Base-by-base conservation (phyloP, 495 filamentous ascomycete genomes). In the Penicillium macrosclerotiorum region DNA sequence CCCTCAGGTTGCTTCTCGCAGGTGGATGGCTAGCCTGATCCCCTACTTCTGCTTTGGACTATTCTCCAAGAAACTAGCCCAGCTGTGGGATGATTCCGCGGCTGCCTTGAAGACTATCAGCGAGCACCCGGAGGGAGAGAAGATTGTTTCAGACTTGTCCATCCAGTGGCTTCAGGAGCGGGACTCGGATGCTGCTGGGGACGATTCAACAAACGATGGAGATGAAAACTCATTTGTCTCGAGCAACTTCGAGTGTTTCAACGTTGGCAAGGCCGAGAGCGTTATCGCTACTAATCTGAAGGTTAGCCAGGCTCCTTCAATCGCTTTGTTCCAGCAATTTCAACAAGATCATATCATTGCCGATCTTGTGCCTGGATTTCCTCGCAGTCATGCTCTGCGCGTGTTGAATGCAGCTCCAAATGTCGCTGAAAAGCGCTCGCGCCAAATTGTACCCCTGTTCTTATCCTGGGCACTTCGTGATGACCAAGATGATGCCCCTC, bases 31-130 rank as follows among this genome's bases (percentile, higher is more conserved):
- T 23, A 75, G 73, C 51, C 74, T 91, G 5, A 75, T 96, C 22
- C 87, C 90, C 1, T 73, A 82, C 11, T 96, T 90, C 53, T 84
- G 87, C 55, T 96, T 96, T 60, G 92, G 91, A 31, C 78, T 96
- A 52, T 79, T 95, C 42, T 93, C 90, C 3, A 82, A 92, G 37
- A 87, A 84, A 49, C 71, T 95, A 43, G 73, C 89, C 4, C 88
- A 86, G 12, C 64, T 92, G 16, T 95, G 90, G 86, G 88, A 95
- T 50, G 89, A 95, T 51, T 82, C 86, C 12, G 78, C 83, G 24
- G 76, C 80, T 18, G 82, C 84, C 12, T 64, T 98, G 58, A 85
- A 86, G 52, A 75, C 83, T 19, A 83, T 97, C 37, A 80, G 83
- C 14, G 80, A 87, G 49, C 75, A 74, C 19, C 79, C 83, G 26